These are phyloP conservation scores for Sporisorium iseilematis-ciliati DNA, from an alignment of 1,284 basidiomycete genomes.

Conservation along the genomic window DNA sequence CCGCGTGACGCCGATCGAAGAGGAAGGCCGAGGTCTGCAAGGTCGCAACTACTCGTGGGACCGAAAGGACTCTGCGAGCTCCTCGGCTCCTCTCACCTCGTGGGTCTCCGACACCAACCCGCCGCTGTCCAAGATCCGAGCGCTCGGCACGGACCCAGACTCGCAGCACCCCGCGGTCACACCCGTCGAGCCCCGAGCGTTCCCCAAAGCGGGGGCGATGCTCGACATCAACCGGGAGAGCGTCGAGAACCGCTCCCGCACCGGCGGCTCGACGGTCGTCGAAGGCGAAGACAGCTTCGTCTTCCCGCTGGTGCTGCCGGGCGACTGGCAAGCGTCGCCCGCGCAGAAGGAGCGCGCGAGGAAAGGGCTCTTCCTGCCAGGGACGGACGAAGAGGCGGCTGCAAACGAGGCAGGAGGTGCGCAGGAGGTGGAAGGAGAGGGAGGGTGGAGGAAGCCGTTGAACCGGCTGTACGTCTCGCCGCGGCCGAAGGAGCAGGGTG, in stretches of 20 bases:
- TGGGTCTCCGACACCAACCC: conserved; percentile 47
- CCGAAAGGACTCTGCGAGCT: conserved; percentile 20
- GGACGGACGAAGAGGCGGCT: conserved; percentile 11
- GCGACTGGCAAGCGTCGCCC: conserved; percentile 55
- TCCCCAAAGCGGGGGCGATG: conserved; percentile 51
- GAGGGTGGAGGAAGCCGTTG: conserved; percentile 17
- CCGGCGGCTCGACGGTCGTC: not conserved
- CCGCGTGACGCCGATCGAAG: conserved; percentile 55
- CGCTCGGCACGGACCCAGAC: conserved; percentile 31
- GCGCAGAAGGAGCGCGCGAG: conserved; percentile 41
- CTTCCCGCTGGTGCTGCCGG: conserved; percentile 61
- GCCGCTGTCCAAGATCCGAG: conserved; percentile 33
- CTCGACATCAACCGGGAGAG: conserved; percentile 35
- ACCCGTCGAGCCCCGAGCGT: conserved; percentile 48
- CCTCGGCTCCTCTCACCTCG: conserved; percentile 19
- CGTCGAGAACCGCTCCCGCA: conserved; percentile 19
- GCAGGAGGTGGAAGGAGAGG: not conserved
- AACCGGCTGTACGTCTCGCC: conserved; percentile 63
- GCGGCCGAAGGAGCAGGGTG: conserved; percentile 47
- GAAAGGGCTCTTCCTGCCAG: conserved; percentile 28
- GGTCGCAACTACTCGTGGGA: conserved; percentile 59
- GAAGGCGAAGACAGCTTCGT: conserved; percentile 50
- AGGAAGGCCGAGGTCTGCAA: conserved; percentile 49
- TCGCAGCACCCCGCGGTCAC: conserved; percentile 41
- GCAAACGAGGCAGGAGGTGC: not conserved